Evolutionary conservation across 352 stramenopile genomes (phyloP).

Genomic region (Phytophthora cactorum): DNA sequence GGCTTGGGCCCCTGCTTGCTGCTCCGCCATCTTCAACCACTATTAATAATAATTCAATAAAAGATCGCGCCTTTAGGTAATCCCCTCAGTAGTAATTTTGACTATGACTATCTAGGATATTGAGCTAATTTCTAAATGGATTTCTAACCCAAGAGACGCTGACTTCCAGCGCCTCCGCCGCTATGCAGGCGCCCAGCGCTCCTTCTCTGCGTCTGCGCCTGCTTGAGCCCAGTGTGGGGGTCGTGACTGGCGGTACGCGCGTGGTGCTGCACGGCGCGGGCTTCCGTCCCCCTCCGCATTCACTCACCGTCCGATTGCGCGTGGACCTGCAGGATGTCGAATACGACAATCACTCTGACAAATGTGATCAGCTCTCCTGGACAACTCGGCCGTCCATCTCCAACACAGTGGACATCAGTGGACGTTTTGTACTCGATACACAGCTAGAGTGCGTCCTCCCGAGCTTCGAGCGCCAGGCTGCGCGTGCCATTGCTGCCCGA

Average conservation of each 20-base stretch:
- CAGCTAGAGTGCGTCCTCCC: slow-evolving; percentile 68
- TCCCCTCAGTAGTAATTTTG: no score
- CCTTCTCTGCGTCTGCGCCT: slow-evolving; percentile 51
- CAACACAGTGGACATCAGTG: slow-evolving; percentile 45
- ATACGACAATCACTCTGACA: slow-evolving; percentile 1
- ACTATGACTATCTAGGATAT: no score
- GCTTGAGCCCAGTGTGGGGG: slow-evolving; percentile 55
- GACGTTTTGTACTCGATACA: slow-evolving; percentile 57
- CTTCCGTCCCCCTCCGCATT: slow-evolving; percentile 67
- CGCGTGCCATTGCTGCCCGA: slow-evolving; percentile 38
- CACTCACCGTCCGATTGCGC: slow-evolving; percentile 66
- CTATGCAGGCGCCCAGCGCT: slow-evolving; percentile 11
- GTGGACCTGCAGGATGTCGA: slow-evolving; percentile 28
- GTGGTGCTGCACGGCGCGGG: slow-evolving; percentile 66
- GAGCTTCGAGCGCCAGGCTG: slow-evolving; percentile 49
- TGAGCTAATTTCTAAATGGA: no score
- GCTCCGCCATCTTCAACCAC: neutral
- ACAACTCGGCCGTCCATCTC: slow-evolving; percentile 3
- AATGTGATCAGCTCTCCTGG: slow-evolving; percentile 4
- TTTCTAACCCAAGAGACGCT: neutral
- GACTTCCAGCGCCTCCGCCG: neutral
- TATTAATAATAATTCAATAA: neutral
- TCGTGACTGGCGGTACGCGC: slow-evolving; percentile 53
- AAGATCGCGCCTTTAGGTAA: slow-evolving; percentile 7
- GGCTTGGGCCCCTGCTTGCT: neutral